A percentile compares a stretch with the other conserved stretches of the same genome.
Conservation (phyloP, 345 rosid species). For the Geranium rotundifolium region DNA sequence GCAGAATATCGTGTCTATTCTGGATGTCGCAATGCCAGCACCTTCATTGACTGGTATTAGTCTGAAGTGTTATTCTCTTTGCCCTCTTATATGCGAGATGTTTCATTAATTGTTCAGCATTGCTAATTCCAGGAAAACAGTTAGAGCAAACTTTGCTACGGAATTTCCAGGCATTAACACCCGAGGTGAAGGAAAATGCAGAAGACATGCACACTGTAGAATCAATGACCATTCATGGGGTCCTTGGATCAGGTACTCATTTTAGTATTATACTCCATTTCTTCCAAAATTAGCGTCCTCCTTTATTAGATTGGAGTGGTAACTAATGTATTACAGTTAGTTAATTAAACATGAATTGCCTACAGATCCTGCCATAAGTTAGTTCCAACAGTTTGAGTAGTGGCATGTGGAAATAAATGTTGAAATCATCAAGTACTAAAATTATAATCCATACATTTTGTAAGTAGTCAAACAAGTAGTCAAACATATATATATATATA, state of each 20-base stretch:
- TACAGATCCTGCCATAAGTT: too few relatives aligned
- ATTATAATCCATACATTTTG: too few relatives aligned
- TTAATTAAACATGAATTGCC: too few relatives aligned
- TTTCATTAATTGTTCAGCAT: constrained; percentile 6
- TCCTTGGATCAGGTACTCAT: constrained; percentile 40
- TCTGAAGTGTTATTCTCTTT: neutral
- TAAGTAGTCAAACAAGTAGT: too few relatives aligned
- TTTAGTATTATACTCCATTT: too few relatives aligned
- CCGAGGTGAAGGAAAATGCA: constrained; percentile 46
- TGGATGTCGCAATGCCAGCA: constrained; percentile 76
- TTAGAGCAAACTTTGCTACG: constrained; percentile 31
- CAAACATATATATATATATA: too few relatives aligned
- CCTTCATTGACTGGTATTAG: constrained; percentile 41
- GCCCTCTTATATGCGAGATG: neutral
- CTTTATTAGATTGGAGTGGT: too few relatives aligned
- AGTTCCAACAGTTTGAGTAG: too few relatives aligned
- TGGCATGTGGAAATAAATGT: too few relatives aligned
- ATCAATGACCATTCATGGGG: constrained; percentile 63
- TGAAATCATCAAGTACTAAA: too few relatives aligned
- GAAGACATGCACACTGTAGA: constrained; percentile 65
- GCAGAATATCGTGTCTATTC: constrained; percentile 51
- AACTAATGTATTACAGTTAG: too few relatives aligned
- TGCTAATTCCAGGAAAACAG: constrained; percentile 27
- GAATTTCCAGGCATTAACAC: constrained; percentile 51
- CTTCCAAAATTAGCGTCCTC: too few relatives aligned